These are phyloP conservation scores for Mycena crocata DNA, from an alignment of 768 basidiomycete genomes.

Conservation along the genomic window DNA sequence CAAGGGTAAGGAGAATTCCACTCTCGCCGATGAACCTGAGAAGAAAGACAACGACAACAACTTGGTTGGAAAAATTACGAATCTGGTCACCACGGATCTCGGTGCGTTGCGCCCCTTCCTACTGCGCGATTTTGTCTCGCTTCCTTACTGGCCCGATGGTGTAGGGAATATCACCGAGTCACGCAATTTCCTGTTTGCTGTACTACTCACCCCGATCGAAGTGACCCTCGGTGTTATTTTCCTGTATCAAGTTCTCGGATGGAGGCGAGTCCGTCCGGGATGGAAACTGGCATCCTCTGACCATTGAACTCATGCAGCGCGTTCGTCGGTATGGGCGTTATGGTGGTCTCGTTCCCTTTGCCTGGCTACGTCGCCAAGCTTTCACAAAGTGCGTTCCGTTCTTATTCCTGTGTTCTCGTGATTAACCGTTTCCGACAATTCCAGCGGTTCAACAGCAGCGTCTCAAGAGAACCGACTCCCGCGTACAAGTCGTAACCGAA, in stretches of 20 bases:
- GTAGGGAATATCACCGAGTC: no score
- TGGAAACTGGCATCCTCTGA: neutral
- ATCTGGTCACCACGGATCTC: conserved; percentile 73
- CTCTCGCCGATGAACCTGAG: conserved; percentile 23
- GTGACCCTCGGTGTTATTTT: conserved; percentile 53
- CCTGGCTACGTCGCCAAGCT: conserved; percentile 67
- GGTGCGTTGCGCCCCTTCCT: no score
- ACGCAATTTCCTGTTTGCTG: conserved; percentile 28
- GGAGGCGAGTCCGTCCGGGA: conserved; percentile 52
- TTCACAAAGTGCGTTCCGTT: conserved; percentile 48
- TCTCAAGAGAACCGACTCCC: conserved; percentile 70
- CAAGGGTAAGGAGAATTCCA: conserved; percentile 27
- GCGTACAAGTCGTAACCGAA: conserved; percentile 73
- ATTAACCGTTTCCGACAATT: neutral
- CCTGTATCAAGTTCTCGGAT: conserved; percentile 61
- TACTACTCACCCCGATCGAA: conserved; percentile 50
- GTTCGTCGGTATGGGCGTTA: conserved; percentile 62
- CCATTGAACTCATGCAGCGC: conserved; percentile 50
- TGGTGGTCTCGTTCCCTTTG: conserved; percentile 57
- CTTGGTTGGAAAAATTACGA: conserved; percentile 82
- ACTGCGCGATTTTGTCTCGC: no score
- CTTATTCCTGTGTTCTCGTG: neutral
- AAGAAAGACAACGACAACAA: conserved; percentile 48
- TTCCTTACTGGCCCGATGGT: no score
- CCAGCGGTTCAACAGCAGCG: conserved; percentile 56